These are phyloP conservation scores for Obba rivulosa DNA, from an alignment of 768 basidiomycete species.

Conservation along the genomic window DNA sequence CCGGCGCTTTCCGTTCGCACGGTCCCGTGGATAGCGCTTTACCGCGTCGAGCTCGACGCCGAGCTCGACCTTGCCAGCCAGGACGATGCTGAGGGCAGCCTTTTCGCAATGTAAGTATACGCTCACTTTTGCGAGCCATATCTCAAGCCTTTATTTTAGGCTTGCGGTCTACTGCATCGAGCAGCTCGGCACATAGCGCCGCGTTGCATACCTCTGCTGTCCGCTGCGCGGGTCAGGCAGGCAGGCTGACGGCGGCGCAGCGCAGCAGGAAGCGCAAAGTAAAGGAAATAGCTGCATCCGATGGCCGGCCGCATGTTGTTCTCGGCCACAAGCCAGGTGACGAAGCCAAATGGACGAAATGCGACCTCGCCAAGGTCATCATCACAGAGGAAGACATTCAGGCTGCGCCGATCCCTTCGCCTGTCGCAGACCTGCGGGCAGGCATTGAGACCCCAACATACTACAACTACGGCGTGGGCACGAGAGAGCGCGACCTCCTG, in stretches of 20 bases:
- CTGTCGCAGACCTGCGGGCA: slow-evolving; percentile 6
- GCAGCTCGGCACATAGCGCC: slow-evolving; percentile 27
- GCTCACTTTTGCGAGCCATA: slow-evolving; percentile 4
- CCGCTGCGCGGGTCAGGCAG: slow-evolving; percentile 22
- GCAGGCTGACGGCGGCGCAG: slow-evolving; percentile 20
- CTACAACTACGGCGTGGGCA: slow-evolving; percentile 63
- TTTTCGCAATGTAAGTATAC: slow-evolving; percentile 23
- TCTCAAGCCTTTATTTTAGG: slow-evolving; percentile 10
- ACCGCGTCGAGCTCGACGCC: slow-evolving; percentile 5
- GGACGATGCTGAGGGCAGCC: slow-evolving; percentile 18
- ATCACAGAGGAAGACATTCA: slow-evolving; percentile 42
- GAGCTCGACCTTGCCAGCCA: slow-evolving; percentile 6
- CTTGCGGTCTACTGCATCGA: slow-evolving; percentile 36
- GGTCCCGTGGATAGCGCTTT: slow-evolving; percentile 12
- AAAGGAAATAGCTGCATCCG: slow-evolving; percentile 35
- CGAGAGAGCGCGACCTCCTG: slow-evolving; percentile 51
- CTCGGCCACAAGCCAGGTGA: slow-evolving; percentile 67
- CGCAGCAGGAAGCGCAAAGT: slow-evolving; percentile 32
- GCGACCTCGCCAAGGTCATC: slow-evolving; percentile 60
- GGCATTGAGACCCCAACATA: slow-evolving; percentile 35
- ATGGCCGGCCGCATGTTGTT: slow-evolving; percentile 56
- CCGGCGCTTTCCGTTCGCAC: slow-evolving; percentile 32
- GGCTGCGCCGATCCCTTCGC: slow-evolving; percentile 9
- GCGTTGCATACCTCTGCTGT: slow-evolving; percentile 47
- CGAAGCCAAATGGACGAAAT: slow-evolving; percentile 60